Conservation (phyloP, 2,329 filamentous ascomycete genomes). For the Penicillium janthinellum region DNA sequence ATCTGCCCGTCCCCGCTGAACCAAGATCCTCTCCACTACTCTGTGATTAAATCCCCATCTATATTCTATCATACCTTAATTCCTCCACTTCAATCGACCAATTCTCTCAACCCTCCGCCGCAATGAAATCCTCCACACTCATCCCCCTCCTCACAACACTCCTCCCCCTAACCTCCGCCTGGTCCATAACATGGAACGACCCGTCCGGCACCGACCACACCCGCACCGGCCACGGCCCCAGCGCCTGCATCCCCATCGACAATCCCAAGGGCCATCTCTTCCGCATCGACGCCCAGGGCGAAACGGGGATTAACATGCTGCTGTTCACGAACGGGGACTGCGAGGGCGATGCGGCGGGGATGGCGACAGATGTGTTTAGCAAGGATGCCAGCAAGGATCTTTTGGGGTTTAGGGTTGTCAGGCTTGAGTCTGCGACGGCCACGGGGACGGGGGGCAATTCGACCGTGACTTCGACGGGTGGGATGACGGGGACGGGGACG, state of each 20-base stretch:
- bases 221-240: slow-evolving; percentile 10
- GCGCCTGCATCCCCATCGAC: slow-evolving; percentile 13
- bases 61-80: too few species aligned
- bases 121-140: slow-evolving; percentile 15
- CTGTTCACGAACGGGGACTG: slow-evolving; percentile 14
- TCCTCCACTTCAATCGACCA: too few species aligned
- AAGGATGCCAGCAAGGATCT: slow-evolving; percentile 8
- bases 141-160: slow-evolving; percentile 5
- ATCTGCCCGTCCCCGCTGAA: too few species aligned
- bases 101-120: too few species aligned
- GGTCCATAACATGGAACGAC: slow-evolving; percentile 14
- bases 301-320: slow-evolving; percentile 16
- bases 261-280: slow-evolving; percentile 15
- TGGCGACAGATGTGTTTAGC: slow-evolving; percentile 10
- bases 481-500: neutral
- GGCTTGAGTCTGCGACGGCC: neutral
- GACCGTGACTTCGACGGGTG: neutral
- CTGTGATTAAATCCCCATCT: too few species aligned
- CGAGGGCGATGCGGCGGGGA: slow-evolving; percentile 4
- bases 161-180: slow-evolving; percentile 6
- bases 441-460: neutral
- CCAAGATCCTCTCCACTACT: too few species aligned
- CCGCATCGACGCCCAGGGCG: slow-evolving; percentile 14
- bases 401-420: slow-evolving; percentile 16
- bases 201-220: slow-evolving; percentile 7